These are phyloP conservation scores for Wickerhamomyces subpelliculosus DNA, from an alignment of 805 yeast species.

Conservation along the genomic window DNA sequence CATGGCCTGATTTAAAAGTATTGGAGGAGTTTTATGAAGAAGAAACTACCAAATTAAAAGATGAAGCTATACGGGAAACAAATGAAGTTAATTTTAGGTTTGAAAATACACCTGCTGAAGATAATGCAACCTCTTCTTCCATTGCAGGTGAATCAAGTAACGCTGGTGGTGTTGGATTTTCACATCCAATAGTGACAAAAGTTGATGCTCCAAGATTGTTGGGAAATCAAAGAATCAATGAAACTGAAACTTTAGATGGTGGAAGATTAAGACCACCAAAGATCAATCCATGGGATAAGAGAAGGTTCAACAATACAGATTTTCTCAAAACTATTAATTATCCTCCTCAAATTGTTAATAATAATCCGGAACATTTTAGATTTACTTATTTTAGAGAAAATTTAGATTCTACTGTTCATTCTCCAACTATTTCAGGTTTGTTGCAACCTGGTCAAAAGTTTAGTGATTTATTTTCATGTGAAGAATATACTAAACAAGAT, in stretches of 20 bases:
- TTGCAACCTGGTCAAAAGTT: constrained; percentile 55
- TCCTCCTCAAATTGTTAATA: constrained; percentile 38
- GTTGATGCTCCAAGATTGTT: constrained; percentile 32
- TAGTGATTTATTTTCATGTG: constrained; percentile 53
- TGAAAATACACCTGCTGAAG: constrained; percentile 23
- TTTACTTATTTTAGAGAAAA: constrained; percentile 93
- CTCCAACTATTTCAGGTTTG: constrained; percentile 81
- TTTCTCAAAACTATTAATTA: constrained; percentile 24
- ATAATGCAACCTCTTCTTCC: too few relatives aligned
- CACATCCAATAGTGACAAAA: constrained; percentile 35
- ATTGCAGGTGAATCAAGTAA: constrained; percentile 1
- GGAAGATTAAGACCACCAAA: constrained; percentile 74
- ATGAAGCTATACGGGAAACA: constrained; percentile 32
- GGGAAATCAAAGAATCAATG: constrained; percentile 42
- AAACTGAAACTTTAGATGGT: constrained; percentile 40
- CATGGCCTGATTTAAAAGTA: constrained; percentile 82
- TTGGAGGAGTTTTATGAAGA: constrained; percentile 71
- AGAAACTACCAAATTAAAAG: constrained; percentile 47
- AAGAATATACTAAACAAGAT: constrained; percentile 20
- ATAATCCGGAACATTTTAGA: constrained; percentile 53
- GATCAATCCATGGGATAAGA: constrained; percentile 65
- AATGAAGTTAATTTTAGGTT: constrained; percentile 30
- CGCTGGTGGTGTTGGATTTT: constrained; percentile 26
- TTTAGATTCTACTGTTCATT: constrained; percentile 80
- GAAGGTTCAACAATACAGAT: constrained; percentile 15